Evolutionary conservation across 352 stramenopile species (phyloP), one percentile per base, ranked within the genome.

Genomic region (Phytopythium helicoides): DNA sequence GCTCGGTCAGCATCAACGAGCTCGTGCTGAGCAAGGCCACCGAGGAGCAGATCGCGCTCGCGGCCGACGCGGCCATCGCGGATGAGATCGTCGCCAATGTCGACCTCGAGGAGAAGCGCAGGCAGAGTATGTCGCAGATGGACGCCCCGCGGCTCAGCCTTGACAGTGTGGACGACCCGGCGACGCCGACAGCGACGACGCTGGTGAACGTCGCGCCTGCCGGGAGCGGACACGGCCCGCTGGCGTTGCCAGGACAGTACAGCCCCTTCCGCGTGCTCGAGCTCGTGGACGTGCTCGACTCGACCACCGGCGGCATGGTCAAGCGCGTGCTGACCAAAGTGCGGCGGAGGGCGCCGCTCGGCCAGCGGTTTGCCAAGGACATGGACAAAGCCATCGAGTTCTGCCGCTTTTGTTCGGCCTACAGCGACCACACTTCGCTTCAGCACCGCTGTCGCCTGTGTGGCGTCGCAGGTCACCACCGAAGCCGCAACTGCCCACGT

Each of bases 241-340:
- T 66, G 15, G 66, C 66, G 22, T 28, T 49, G 26, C 49, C 58
- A 3, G 67, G 56, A 8, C 64, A 71, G 19, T 71, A 79, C 54
- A 76, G 61, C 39, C 66, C 72, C 18, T 88, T 87, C 54, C 68
- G 73, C n/a, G 76, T 90, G 47, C 58, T 90, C 10, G 80, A 90
- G 47, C 66, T 93, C 3, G 71, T 90, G 23, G 80, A 91, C 52
- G 72, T 90, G 41, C 64, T 92, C 35, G 82, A 93, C 53, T 80
- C 80, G 23, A 87, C 73, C 8, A 91, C 82, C 0, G 80, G 80
- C 6, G 82, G 78, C 14, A 81, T 89, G 70, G 82, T 90, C 28
- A 86, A 88, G 60, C 65, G 68, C 6, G 76, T 93, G 21, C 62
- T 93, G 25, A 82, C 65, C 15, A 91, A 91, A 26, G 75, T 93